Evolutionary conservation across 2,329 filamentous ascomycete genomes (phyloP).

Genomic region (Arthroderma sp.): DNA sequence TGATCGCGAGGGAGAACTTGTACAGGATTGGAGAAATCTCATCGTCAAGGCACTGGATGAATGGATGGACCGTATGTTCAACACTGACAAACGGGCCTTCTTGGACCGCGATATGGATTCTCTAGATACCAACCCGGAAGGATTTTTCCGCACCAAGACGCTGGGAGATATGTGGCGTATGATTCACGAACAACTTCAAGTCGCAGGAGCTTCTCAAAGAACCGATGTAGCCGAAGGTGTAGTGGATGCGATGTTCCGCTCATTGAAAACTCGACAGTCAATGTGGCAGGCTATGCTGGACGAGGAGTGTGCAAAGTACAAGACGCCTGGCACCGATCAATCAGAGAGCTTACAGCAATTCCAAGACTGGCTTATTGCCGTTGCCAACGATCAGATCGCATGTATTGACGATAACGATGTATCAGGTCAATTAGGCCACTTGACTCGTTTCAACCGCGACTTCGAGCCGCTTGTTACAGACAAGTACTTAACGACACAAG

Average conservation of each 20-base stretch:
- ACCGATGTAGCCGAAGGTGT: conserved; percentile 89
- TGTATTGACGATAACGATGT: conserved; percentile 82
- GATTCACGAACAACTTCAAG: conserved; percentile 82
- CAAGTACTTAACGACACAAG: conserved; percentile 61
- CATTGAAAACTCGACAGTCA: conserved; percentile 69
- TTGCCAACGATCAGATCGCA: conserved; percentile 96
- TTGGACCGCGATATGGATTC: conserved; percentile 65
- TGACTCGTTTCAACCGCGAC: conserved; percentile 74
- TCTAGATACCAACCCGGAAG: conserved; percentile 76
- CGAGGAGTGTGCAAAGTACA: conserved; percentile 67
- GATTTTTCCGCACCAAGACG: conserved; percentile 83
- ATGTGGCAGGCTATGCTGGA: conserved; percentile 82
- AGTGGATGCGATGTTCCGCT: conserved; percentile 87
- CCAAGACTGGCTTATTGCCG: conserved; percentile 87
- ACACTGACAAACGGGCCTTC: conserved; percentile 70
- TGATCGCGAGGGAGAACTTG: conserved; percentile 75
- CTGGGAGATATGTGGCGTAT: conserved; percentile 94
- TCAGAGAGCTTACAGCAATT: conserved; percentile 59
- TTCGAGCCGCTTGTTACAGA: conserved; percentile 70
- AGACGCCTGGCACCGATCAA: conserved; percentile 37
- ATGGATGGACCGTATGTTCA: conserved; percentile 91
- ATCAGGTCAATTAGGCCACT: conserved; percentile 66
- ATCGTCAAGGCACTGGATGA: conserved; percentile 94
- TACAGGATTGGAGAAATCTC: conserved; percentile 85
- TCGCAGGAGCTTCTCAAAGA: conserved; percentile 72